These are phyloP conservation scores for Wallemia ichthyophaga DNA, from an alignment of 1,284 basidiomycete species.

Conservation along the genomic window DNA sequence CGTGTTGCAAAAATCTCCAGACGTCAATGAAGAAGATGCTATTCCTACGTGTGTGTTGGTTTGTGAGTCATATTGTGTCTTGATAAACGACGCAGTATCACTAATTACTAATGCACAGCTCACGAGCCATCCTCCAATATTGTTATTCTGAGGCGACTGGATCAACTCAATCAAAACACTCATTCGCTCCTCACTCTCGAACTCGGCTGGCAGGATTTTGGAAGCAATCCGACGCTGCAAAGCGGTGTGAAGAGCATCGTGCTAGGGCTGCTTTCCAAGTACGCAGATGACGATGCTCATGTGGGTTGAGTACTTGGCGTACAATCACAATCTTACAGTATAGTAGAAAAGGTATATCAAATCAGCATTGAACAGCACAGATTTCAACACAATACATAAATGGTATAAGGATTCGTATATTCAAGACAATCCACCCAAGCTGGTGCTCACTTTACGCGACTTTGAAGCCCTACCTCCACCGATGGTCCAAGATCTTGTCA, in stretches of 20 bases:
- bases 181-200: background rate
- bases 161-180: background rate
- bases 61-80: background rate
- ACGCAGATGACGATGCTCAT: background rate
- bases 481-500: background rate
- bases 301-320: too few relatives aligned
- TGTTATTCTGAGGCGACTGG: background rate
- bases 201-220: background rate
- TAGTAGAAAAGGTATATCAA: background rate
- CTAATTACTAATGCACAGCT: background rate
- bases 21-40: background rate
- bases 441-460: background rate
- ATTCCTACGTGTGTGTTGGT: background rate
- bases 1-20: background rate
- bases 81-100: background rate
- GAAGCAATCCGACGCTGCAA: background rate
- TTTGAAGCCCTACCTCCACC: background rate
- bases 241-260: background rate
- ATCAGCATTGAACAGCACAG: background rate
- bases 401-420: background rate
- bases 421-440: background rate
- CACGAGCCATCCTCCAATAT: background rate
- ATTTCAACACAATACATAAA: background rate
- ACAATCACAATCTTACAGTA: background rate
- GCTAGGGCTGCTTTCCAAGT: background rate